Evolutionary conservation across 2,329 filamentous ascomycete genomes (phyloP), one percentile per base, ranked within the genome.

Genomic region (Cylindrodendrum hubeiense): DNA sequence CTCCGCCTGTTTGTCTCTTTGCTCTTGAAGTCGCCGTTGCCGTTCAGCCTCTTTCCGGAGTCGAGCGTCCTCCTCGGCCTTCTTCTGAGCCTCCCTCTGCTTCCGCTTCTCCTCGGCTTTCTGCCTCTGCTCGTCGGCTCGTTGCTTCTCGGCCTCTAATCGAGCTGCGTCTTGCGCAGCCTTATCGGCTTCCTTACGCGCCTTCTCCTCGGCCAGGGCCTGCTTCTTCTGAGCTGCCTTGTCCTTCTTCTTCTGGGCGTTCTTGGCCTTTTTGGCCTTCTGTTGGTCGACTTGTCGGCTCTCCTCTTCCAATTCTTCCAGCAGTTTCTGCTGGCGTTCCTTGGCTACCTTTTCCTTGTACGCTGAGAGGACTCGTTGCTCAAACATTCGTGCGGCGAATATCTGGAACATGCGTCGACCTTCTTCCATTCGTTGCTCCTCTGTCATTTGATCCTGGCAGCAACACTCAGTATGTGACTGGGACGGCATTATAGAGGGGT

Each of bases 341-440:
- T 91, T 90, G 19, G 96, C 94, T 3, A 99, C 95, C 79, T 98
- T 98, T 82, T 98, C 95, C 79, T 94, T 93, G 81, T 99, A 99
- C n/a, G 96, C 96, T 44, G 93, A 95, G 64, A 99, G 86, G 22
- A 99, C 96, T 68, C 96, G 89, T 79, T 99, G 96, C 82, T 99
- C 96, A 79, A 99, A 99, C 96, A 99, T 99, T 68, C 96, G 91
- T 63, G 96, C 96, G 66, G 96, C 96, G 80, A 99, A 99, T 79
- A 99, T 98, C 79, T 99, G 96, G 78, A 99, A 99, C 96, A 99
- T 99, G 72, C 95, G 89, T 61, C 96, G 90, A 66, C 96, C 96
- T 84, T 99, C 96, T 79, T 98, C 95, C 96, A 99, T 98, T 67
- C 96, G 93, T 84, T 98, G 95, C 82, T 97, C 94, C 84, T 98